Evolutionary conservation across 2,329 filamentous ascomycete genomes (phyloP).

Genomic region (Penicillium rolfsii): DNA sequence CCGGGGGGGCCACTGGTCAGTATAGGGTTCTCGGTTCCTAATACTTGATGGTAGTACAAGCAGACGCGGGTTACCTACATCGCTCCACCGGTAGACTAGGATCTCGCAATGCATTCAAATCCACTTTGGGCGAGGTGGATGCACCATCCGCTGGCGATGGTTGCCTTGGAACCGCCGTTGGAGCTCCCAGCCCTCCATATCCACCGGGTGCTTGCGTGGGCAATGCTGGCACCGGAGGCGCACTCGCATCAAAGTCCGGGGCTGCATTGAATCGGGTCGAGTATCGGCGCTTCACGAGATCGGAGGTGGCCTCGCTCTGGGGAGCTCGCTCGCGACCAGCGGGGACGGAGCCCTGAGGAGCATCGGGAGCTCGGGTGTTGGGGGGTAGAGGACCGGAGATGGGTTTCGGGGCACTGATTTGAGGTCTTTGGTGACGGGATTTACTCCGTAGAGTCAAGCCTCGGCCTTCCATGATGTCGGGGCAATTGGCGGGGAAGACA

Average conservation of each 20-base stretch:
- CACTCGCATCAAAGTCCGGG: slow-evolving; percentile 68
- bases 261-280: slow-evolving; percentile 86
- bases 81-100: slow-evolving; percentile 78
- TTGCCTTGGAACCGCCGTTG: slow-evolving; percentile 48
- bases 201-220: slow-evolving; percentile 60
- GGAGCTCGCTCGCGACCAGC: slow-evolving; percentile 47
- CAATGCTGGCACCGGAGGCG: slow-evolving; percentile 71
- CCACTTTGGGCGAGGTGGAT: slow-evolving; percentile 65
- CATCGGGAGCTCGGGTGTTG: slow-evolving; percentile 42
- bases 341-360: slow-evolving; percentile 35
- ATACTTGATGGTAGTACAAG: not conserved
- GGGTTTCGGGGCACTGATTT: slow-evolving; percentile 63
- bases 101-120: slow-evolving; percentile 77
- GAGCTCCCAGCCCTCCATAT: slow-evolving; percentile 56
- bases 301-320: slow-evolving; percentile 62
- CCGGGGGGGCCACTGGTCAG: slow-evolving; percentile 16
- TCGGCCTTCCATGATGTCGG: slow-evolving; percentile 54
- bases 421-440: slow-evolving; percentile 54
- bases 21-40: slow-evolving; percentile 13
- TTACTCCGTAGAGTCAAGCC: slow-evolving; percentile 68
- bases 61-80: slow-evolving; percentile 56
- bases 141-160: slow-evolving; percentile 57
- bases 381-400: slow-evolving; percentile 51
- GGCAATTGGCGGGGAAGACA: slow-evolving; percentile 9
- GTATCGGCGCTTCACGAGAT: slow-evolving; percentile 92